Evolutionary conservation across 306 rosid genomes (phyloP).

Genomic region (Glycine latifolia): DNA sequence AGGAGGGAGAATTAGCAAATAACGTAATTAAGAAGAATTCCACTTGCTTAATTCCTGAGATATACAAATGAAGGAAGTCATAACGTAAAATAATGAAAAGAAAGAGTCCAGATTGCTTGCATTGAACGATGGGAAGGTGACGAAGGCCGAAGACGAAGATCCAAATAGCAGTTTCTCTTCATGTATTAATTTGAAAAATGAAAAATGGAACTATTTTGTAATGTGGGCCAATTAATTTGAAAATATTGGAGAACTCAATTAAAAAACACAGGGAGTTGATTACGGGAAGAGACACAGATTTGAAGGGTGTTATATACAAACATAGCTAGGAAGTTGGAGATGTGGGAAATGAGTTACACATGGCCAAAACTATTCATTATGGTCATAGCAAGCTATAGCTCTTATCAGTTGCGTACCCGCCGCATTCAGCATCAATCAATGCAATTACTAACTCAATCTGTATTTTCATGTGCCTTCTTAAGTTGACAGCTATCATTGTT

Average conservation of each 20-base stretch:
- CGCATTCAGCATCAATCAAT: constrained; percentile 16
- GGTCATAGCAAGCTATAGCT: not conserved
- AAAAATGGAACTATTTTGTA: constrained; percentile 6
- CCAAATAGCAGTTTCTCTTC: constrained; percentile 25
- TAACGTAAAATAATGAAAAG: not conserved
- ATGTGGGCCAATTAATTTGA: not conserved
- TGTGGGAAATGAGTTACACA: constrained; percentile 39
- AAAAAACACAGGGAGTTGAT: too few relatives aligned
- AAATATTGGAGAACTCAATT: too few relatives aligned
- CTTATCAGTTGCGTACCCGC: constrained; percentile 1
- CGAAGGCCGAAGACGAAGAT: constrained; percentile 1
- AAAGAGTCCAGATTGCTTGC: not conserved
- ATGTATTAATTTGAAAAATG: not conserved
- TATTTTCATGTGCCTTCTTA: constrained; percentile 6
- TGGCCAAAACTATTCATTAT: not conserved
- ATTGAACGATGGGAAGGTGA: constrained; percentile 11
- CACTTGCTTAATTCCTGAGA: not conserved
- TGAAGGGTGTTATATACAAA: not conserved
- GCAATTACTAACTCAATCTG: not conserved
- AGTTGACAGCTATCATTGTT: constrained; percentile 13
- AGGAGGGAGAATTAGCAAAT: not conserved
- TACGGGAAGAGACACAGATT: not conserved
- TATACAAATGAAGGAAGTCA: not conserved
- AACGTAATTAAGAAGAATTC: not conserved
- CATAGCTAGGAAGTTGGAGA: not conserved